Conservation (phyloP, 768 basidiomycete species). For the Leccinum uliginosum region DNA sequence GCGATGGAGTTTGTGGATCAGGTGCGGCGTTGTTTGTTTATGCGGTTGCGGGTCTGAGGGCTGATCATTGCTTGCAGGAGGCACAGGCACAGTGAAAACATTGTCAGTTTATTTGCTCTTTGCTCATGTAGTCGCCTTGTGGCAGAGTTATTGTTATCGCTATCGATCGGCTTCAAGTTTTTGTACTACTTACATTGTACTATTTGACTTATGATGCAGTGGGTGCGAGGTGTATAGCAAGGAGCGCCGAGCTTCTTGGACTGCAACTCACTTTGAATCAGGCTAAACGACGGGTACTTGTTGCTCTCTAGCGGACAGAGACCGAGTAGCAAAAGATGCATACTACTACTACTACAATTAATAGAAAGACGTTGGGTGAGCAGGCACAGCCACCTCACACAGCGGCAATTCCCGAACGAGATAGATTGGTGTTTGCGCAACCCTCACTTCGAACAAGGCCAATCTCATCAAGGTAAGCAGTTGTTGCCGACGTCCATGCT, state of each 20-base stretch:
- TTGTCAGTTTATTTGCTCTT: neutral
- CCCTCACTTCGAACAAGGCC: conserved; percentile 22
- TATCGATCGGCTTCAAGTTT: conserved; percentile 3
- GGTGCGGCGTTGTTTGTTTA: conserved; percentile 34
- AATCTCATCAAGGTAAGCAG: conserved; percentile 26
- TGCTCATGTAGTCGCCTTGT: neutral
- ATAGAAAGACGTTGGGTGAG: too few species aligned
- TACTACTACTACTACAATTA: too few species aligned
- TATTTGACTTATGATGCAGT: neutral
- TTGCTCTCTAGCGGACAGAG: too few species aligned
- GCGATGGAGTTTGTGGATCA: conserved; percentile 95
- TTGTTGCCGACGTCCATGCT: neutral
- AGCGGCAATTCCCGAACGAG: conserved; percentile 23
- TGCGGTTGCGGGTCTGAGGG: neutral
- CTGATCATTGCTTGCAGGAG: conserved; percentile 31
- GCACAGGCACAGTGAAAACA: conserved; percentile 41
- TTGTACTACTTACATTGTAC: neutral
- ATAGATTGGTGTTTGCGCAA: neutral
- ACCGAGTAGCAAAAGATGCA: too few species aligned
- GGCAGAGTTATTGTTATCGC: conserved; percentile 13
- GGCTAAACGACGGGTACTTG: too few species aligned
- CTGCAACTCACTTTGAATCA: neutral
- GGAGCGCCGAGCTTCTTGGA: neutral
- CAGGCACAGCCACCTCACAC: conserved; percentile 19
- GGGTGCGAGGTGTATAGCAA: neutral